Evolutionary conservation across 768 basidiomycete species (phyloP), one percentile per base, ranked within the genome.

Genomic region (Dacryopinax spathularia): DNA sequence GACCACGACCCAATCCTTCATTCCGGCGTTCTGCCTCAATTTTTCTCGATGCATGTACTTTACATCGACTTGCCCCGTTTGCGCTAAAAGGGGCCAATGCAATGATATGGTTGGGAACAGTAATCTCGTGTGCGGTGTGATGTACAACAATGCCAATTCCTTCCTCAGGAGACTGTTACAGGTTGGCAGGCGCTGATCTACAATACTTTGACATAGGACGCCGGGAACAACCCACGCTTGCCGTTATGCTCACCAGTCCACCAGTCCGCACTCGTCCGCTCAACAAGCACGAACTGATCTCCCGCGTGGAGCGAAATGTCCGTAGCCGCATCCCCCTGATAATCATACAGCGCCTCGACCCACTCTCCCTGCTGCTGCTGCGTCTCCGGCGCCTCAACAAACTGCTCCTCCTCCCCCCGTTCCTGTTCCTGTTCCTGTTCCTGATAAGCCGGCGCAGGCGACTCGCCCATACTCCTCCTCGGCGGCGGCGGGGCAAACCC

Each of bases 231-330:
- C 44, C 76, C 76, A 1, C 65, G 62, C 62, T 62, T 60, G 2
- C 76, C 75, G 41, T 72, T 69, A 34, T 74, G 44, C 62, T 69
- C 72, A 1, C 76, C 76, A 20, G 72, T 75, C 73, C 73, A 74
- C 76, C 76, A 77, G 64, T 77, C 76, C 44, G 76, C 75, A 36
- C 71, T 68, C 64, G 72, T 74, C 64, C 60, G 18, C 61, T 73
- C 71, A 20, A 74, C 62, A 35, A 72, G 67, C 37, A 71, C 69
- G 41, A 77, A 72, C 39, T 69, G 44, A 34, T 76, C 73, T 20
- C 74, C 74, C 34, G 71, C 73, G 20, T 34, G 64, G 68, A 77
- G 75, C 0, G 66, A 67, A 12, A 77, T 63, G 66, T 77, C 76
- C 2, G 71, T n/a, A 29, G 65, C 62, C 22, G 65, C 65, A 59